Percentiles rank a stretch among this genome's conserved stretches.
Evolutionary conservation across 345 rosid genomes (phyloP).

Genomic region (Laguncularia racemosa): DNA sequence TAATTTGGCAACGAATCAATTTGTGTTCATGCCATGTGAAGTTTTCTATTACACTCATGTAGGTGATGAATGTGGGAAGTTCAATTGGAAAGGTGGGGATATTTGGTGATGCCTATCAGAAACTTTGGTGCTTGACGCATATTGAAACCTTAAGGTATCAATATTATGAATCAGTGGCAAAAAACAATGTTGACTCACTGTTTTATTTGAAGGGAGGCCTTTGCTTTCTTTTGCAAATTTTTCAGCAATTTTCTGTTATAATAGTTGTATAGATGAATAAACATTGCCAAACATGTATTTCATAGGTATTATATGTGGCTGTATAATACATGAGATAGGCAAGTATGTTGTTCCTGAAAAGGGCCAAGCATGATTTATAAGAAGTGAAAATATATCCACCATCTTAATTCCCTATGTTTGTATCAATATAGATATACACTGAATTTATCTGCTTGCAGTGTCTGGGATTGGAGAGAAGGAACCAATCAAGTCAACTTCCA

Average conservation of each 20-base stretch:
- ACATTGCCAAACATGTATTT: too few species aligned
- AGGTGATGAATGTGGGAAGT: conserved; percentile 92
- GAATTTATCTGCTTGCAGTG: conserved; percentile 25
- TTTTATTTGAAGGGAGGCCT: too few species aligned
- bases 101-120: conserved; percentile 50
- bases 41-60: conserved; percentile 8
- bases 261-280: too few species aligned
- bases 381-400: neutral
- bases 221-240: too few species aligned
- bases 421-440: neutral
- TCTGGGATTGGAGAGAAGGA: conserved; percentile 82
- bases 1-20: neutral
- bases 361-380: too few species aligned
- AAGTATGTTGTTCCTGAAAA: too few species aligned
- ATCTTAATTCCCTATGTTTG: neutral
- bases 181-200: too few species aligned
- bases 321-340: too few species aligned
- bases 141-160: conserved; percentile 82
- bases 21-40: neutral
- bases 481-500: conserved; percentile 46
- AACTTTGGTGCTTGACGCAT: conserved; percentile 92
- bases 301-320: too few species aligned
- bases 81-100: conserved; percentile 82
- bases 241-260: too few species aligned
- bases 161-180: too few species aligned